Conservation (phyloP, 2,329 filamentous ascomycete genomes). For the Pyrenophora seminiperda region DNA sequence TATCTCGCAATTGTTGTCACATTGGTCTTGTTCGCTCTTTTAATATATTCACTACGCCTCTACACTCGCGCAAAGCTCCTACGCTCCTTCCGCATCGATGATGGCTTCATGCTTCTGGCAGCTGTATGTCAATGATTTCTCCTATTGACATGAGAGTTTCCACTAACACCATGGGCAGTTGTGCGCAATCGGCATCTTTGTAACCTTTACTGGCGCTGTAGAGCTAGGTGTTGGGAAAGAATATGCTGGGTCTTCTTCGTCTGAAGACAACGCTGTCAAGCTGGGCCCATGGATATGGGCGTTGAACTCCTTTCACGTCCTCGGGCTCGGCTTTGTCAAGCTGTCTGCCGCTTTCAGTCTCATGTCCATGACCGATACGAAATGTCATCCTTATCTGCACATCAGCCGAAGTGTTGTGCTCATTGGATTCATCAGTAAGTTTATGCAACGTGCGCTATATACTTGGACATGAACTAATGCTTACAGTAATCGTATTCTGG, state of each 20-base stretch:
- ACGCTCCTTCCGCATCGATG: constrained; percentile 57
- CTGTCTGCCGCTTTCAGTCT: constrained; percentile 55
- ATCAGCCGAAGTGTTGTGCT: constrained; percentile 27
- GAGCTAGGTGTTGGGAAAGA: constrained; percentile 52
- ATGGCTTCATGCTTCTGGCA: constrained; percentile 52
- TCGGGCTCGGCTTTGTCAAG: constrained; percentile 54
- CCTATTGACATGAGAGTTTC: neutral
- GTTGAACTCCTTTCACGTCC: constrained; percentile 45
- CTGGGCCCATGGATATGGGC: constrained; percentile 13
- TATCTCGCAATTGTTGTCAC: constrained; percentile 51
- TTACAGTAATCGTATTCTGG: constrained; percentile 24
- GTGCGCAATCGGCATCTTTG: constrained; percentile 10
- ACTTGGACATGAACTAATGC: constrained; percentile 6
- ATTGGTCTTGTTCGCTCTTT: constrained; percentile 49
- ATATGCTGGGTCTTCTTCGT: constrained; percentile 8
- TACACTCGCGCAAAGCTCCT: constrained; percentile 56
- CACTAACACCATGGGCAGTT: constrained; percentile 1
- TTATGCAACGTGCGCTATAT: neutral
- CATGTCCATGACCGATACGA: constrained; percentile 47
- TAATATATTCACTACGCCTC: constrained; percentile 50
- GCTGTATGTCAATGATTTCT: constrained; percentile 37
- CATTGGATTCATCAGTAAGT: constrained; percentile 50
- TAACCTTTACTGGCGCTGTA: constrained; percentile 12
- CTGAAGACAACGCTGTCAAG: neutral
- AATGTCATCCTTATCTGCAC: constrained; percentile 44